These are phyloP conservation scores for Kalanchoe fedtschenkoi DNA, from an alignment of 164 flowering plant species.

Conservation along the genomic window DNA sequence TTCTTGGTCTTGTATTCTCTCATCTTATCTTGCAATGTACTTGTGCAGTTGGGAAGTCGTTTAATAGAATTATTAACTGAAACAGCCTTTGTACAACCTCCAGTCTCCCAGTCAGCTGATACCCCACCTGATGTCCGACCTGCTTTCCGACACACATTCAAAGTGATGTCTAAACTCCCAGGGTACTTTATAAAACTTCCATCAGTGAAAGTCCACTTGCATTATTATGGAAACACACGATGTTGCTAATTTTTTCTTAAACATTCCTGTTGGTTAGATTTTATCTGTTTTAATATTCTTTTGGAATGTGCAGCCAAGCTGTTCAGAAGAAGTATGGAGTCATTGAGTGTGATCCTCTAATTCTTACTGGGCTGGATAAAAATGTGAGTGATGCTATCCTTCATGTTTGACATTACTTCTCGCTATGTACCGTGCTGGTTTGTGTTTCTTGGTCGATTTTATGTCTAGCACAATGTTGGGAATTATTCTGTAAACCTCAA, in stretches of 20 bases:
- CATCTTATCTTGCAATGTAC: not conserved
- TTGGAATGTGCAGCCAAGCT: constrained; percentile 28
- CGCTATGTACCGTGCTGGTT: not conserved
- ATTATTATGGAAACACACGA: not conserved
- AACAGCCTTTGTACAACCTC: constrained; percentile 77
- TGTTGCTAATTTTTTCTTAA: not conserved
- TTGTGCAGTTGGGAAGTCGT: constrained; percentile 79
- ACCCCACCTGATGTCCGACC: constrained; percentile 81
- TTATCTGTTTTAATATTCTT: not conserved
- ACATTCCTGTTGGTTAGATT: not conserved
- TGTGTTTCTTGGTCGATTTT: not conserved
- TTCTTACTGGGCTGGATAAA: constrained; percentile 55
- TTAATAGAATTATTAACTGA: constrained; percentile 63
- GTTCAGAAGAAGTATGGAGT: constrained; percentile 57
- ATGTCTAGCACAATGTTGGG: not conserved
- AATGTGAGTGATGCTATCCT: constrained; percentile 41
- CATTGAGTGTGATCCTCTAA: constrained; percentile 72
- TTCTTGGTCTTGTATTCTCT: constrained; percentile 7
- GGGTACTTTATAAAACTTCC: not conserved
- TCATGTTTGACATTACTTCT: not conserved
- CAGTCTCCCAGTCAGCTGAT: constrained; percentile 49
- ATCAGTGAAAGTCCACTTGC: not conserved
- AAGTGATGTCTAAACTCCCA: constrained; percentile 5
- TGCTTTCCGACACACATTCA: constrained; percentile 68
- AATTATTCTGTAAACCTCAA: not conserved